Conservation (phyloP, 176 grass and related monocot genomes). For the Saccharum officinarum region DNA sequence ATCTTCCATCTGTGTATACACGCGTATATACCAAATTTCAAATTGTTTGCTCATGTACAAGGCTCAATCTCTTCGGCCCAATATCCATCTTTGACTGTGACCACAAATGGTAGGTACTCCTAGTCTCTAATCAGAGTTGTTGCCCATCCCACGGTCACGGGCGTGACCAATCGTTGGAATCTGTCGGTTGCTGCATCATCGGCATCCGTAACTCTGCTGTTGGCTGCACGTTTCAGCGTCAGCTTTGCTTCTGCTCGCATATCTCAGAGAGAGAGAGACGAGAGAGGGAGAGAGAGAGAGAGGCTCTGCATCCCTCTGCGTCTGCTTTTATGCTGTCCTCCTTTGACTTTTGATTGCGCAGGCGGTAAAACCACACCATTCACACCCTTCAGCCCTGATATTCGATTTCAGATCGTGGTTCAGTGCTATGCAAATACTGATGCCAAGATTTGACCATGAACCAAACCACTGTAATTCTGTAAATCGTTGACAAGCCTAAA, state of each 20-base stretch:
- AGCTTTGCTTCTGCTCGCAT: neutral
- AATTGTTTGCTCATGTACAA: neutral
- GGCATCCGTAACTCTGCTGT: neutral
- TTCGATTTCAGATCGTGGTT: neutral
- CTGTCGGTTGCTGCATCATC: neutral
- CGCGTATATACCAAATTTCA: neutral
- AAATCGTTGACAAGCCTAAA: neutral
- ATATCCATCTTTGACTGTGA: neutral
- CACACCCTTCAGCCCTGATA: neutral
- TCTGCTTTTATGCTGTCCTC: neutral
- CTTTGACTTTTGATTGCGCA: too few relatives aligned
- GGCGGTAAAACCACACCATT: too few relatives aligned
- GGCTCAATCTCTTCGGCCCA: neutral
- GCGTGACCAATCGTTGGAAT: slow-evolving; percentile 15
- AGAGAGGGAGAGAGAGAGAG: neutral
- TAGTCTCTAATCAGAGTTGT: neutral
- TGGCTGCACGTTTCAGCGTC: neutral
- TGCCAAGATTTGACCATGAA: neutral
- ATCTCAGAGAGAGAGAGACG: neutral
- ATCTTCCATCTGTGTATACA: neutral
- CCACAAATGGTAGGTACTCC: neutral
- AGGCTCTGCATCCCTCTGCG: neutral
- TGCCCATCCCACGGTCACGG: neutral
- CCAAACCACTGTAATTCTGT: neutral
- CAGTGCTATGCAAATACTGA: neutral